Evolutionary conservation across 108 stramenopile species (phyloP).

Genomic region (Cyclotella sp.): DNA sequence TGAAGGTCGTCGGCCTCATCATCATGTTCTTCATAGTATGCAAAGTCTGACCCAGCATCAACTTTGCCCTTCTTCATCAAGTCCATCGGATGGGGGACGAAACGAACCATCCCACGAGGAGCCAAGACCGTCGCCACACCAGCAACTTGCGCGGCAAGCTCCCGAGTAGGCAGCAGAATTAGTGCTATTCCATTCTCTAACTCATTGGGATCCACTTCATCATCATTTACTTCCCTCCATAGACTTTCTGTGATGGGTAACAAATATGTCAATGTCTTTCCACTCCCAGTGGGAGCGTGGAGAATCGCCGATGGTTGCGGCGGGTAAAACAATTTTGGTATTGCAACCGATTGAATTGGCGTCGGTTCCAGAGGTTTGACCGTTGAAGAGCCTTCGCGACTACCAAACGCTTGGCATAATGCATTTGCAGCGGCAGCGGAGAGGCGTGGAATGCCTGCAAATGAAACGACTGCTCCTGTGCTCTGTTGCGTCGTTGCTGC

Average conservation of each 20-base stretch:
- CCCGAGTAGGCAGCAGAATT: constrained; percentile 92
- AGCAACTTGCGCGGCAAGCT: constrained; percentile 94
- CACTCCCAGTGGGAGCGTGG: constrained; percentile 85
- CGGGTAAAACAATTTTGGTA: constrained; percentile 54
- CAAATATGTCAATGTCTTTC: constrained; percentile 87
- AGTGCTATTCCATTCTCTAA: constrained; percentile 56
- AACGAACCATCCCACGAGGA: constrained; percentile 86
- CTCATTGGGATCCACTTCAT: constrained; percentile 38
- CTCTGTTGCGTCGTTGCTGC: constrained; percentile 8
- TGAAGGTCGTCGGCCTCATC: constrained; percentile 32
- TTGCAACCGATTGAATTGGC: constrained; percentile 76
- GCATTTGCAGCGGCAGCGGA: constrained; percentile 72
- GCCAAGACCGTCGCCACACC: constrained; percentile 81
- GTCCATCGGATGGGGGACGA: constrained; percentile 78
- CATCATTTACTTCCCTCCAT: constrained; percentile 61
- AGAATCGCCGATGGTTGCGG: constrained; percentile 71
- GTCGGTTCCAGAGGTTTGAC: constrained; percentile 51
- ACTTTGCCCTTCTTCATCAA: constrained; percentile 57
- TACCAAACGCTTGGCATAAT: constrained; percentile 60
- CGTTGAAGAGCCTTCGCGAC: not conserved
- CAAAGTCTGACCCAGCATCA: constrained; percentile 50
- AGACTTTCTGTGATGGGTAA: constrained; percentile 84
- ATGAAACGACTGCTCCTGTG: constrained; percentile 37
- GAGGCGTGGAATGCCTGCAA: constrained; percentile 67
- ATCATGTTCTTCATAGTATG: constrained; percentile 45